Conservation (phyloP, 306 rosid genomes). For the Prunus fruticosa region DNA sequence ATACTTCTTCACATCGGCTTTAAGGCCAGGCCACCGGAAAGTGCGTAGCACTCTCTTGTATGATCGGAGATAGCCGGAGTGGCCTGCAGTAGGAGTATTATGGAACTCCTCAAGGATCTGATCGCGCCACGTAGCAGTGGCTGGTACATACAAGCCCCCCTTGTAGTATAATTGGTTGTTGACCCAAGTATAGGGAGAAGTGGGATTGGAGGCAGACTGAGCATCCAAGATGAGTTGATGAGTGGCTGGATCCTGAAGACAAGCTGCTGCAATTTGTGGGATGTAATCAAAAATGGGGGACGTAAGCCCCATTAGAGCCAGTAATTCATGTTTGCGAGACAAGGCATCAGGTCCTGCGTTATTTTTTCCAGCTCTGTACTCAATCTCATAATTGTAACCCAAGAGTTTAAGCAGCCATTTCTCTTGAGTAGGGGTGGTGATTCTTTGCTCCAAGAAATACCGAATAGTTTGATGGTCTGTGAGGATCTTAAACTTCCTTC, state of each 20-base stretch:
- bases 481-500: background rate
- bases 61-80: background rate
- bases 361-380: background rate
- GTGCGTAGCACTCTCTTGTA: background rate
- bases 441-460: background rate
- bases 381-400: background rate
- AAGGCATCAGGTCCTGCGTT: background rate
- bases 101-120: background rate
- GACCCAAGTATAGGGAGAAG: background rate
- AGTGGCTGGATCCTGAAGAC: background rate
- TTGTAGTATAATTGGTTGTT: background rate
- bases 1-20: background rate
- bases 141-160: background rate
- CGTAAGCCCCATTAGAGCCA: too few species aligned
- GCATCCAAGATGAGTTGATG: background rate
- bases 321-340: rapidly evolving
- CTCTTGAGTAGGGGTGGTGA: background rate
- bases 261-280: background rate
- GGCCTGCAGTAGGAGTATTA: background rate
- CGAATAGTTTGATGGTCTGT: background rate
- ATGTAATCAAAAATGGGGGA: background rate
- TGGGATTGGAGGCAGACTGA: background rate
- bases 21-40: background rate
- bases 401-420: background rate
- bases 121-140: rapidly evolving